Base-by-base conservation (phyloP, 2,329 filamentous ascomycete species). In the Tricladium varicosporioides region DNA sequence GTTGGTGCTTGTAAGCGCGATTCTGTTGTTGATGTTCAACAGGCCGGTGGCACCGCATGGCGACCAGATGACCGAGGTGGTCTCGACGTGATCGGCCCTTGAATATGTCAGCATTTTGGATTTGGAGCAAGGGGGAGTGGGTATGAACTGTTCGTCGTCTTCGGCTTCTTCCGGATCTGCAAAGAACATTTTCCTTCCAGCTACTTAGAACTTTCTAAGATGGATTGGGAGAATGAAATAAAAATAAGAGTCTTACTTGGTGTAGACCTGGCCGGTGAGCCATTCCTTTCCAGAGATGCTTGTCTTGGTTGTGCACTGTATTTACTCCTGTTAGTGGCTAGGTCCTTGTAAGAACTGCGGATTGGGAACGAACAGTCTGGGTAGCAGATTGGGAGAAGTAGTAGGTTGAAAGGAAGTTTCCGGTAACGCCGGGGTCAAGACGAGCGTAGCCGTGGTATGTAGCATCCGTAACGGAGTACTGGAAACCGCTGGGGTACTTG, bases 21-120 rank as follows among this genome's bases (percentile, higher is more conserved):
- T 64, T 22, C 62, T 55, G 51, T 64, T 64, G 45, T 64, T 64
- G 47, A 64, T 54, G 15, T 64, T 64, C 16, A 64, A 40, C 19
- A 64, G 53, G 8, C 62, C 62, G n/a, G 50, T 60, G n/a, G 50
- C 62, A 8, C 62, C 62, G 46, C 62, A 64, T 5, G 60, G 57
- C 15, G 56, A 59, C 62, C 62, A 64, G 54, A 64, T 60, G 4
- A 54, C 54, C 27, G 62, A 57, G 2, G 61, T 59, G 1, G 55
- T 60, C 36, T 62, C 55, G 10, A 63, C 53, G 13, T 45, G 33
- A 53, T 63, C 61, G 22, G 22, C 22, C 22, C 22, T 27, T 27
- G 4, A 7, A 27, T 27, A 27, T 27, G 22, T 27, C 9, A 40
- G n/a, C 36, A 13, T 4, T 40, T 40, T 40, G 36, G 36, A 40